A percentile compares a stretch with the other conserved stretches of the same genome.
phyloP scores from a whole-genome alignment of 2,329 filamentous ascomycete genomes.

The Cyanodermella asteris region DNA sequence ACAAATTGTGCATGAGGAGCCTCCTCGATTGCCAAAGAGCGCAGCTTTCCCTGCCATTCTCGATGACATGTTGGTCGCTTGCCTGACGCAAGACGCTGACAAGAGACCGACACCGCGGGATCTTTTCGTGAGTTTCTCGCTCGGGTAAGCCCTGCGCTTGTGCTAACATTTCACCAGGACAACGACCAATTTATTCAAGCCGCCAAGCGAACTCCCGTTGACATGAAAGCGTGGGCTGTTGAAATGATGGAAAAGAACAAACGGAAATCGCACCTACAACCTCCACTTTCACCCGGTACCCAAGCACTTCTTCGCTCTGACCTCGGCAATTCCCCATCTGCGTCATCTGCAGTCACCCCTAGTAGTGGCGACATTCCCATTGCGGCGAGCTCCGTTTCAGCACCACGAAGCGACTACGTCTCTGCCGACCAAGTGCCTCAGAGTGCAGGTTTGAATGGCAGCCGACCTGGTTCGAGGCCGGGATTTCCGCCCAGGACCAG shows the following conservation, averaged over 20 bases:
- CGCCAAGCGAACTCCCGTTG: slow-evolving; percentile 86
- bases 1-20: slow-evolving; percentile 91
- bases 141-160: not conserved
- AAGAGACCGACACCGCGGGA: slow-evolving; percentile 81
- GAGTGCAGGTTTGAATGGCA: too few species aligned
- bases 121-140: slow-evolving; percentile 47
- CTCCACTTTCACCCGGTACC: slow-evolving; percentile 56
- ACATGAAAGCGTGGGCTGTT: slow-evolving; percentile 82
- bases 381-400: slow-evolving; percentile 31
- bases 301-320: slow-evolving; percentile 46
- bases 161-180: slow-evolving; percentile 34
- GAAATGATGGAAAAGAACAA: slow-evolving; percentile 88
- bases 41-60: slow-evolving; percentile 90
- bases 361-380: slow-evolving; percentile 55
- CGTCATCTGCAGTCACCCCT: slow-evolving; percentile 25
- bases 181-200: slow-evolving; percentile 87
- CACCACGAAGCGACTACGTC: too few species aligned
- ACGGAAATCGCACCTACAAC: slow-evolving; percentile 78
- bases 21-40: slow-evolving; percentile 82
- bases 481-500: too few species aligned
- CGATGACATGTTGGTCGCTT: slow-evolving; percentile 94
- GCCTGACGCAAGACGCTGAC: slow-evolving; percentile 72
- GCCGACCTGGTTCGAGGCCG: too few species aligned
- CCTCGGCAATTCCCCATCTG: slow-evolving; percentile 35
- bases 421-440: too few species aligned